Evolutionary conservation across 23 red algal species (phyloP), one percentile per base, ranked within the genome.

Genomic region (Gracilariopsis chorda): DNA sequence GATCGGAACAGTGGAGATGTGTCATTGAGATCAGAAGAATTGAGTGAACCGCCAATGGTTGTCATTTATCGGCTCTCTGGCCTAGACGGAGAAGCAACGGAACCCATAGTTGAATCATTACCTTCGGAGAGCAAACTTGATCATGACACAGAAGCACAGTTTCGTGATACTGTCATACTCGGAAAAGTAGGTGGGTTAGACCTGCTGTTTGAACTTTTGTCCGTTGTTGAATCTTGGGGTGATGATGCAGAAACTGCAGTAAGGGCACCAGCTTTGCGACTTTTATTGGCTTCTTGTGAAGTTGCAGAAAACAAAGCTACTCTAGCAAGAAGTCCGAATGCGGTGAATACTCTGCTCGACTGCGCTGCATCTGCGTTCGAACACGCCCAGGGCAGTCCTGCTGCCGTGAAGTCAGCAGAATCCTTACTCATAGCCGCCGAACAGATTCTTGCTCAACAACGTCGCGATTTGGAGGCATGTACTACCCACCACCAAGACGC

Each of bases 11-110:
- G 23, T 12, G 76, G 44, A 12, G 76, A 80, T 25, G 49, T 52
- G 28, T n/a, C 11, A 27, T 52, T 40, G 44, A 14, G 16, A 14
- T 23, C 12, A 25, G 76, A 80, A 28, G 17, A 19, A 30, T 47
- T 40, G 8, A 21, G 41, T 35, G 83, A 87, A 17, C 81, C 57
- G 6, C 74, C 93, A 12, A 91, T 95, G 84, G 74, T 82, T 46
- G 86, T 95, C 3, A 69, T 48, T 10, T n/a, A n/a, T n/a, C n/a
- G n/a, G n/a, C 59, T 95, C 24, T 68, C 93, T 27, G 93, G 93
- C 13, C 76, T 95, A 51, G 93, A 95, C 45, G 93, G 93, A 30
- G 86, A 95, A 61, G 87, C 93, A 30, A 95, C 93, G 13, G 93
- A 95, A 60, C 75, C 87, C 27, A 83, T 90, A 20, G 29, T 95